A percentile compares a stretch with the other conserved stretches of the same genome.
phyloP scores from a whole-genome alignment of 805 yeast genomes.

The Pichia membranifaciens region DNA sequence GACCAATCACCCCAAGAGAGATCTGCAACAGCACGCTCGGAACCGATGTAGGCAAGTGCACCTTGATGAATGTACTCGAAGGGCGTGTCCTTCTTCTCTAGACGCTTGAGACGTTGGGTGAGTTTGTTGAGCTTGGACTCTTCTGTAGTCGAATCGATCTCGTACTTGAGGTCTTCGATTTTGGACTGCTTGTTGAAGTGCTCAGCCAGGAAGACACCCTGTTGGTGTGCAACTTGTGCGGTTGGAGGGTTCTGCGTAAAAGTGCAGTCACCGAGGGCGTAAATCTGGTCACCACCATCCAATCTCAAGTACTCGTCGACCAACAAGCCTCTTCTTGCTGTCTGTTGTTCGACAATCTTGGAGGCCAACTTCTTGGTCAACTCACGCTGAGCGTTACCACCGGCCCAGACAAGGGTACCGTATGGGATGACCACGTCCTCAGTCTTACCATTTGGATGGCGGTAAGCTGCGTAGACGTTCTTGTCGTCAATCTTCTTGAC shows the following conservation, averaged over 20 bases:
- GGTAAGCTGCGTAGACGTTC: conserved; percentile 63
- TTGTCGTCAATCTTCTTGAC: conserved; percentile 77
- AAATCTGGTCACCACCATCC: conserved; percentile 75
- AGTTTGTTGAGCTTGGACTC: conserved; percentile 35
- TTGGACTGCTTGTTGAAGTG: conserved; percentile 61
- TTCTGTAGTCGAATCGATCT: conserved; percentile 35
- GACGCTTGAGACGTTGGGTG: conserved; percentile 32
- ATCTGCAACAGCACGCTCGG: conserved; percentile 92
- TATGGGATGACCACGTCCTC: conserved; percentile 63
- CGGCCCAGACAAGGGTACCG: conserved; percentile 95
- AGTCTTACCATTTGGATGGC: conserved; percentile 60
- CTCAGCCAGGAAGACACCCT: conserved; percentile 75
- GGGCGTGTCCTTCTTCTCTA: conserved; percentile 42
- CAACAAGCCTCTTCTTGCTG: conserved; percentile 85
- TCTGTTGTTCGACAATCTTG: conserved; percentile 68
- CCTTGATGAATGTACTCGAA: conserved; percentile 88
- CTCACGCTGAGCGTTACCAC: conserved; percentile 89
- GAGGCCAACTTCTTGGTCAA: conserved; percentile 61
- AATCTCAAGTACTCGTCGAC: conserved; percentile 78
- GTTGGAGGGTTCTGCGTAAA: conserved; percentile 90
- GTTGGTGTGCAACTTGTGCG: conserved; percentile 96
- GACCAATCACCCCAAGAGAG: conserved; percentile 74
- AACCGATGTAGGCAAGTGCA: conserved; percentile 89
- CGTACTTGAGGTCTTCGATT: conserved; percentile 50
- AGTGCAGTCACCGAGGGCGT: conserved; percentile 93